Evolutionary conservation across 148 eudicot genomes (phyloP), one percentile per base, ranked within the genome.

Genomic region (Cornus kousa): DNA sequence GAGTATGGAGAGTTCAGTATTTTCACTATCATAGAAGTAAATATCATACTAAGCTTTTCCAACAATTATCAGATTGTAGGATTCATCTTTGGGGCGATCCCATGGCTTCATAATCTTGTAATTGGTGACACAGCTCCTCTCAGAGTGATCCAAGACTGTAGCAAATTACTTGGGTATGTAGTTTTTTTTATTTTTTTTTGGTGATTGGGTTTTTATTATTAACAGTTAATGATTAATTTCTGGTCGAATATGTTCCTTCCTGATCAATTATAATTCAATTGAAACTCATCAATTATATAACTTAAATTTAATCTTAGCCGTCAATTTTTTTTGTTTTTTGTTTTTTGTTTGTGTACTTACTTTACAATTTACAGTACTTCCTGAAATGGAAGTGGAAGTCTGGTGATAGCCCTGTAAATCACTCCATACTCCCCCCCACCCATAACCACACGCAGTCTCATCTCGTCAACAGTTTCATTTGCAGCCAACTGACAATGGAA

Each of bases 111-210:
- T 68, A 72, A 84, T 82, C 94, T 93, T 37, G 66, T 95, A 46
- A 81, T 95, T 14, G 96, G 96, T 62, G 93, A 89, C 9, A 31
- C 24, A 43, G 98, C 98, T 67, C 98, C 98, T 39, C 78, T 95
- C 53, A 88, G 87, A 70, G 96, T 95, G 74, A 86, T 95, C 46
- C 93, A 95, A 83, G 94, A 91, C 78, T 84, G 90, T 60, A 23
- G 90, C 74, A 80, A 80, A 77, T 72, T 95, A 82, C 93, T 95
- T 35, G 98, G 98, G 98, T 93, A 85, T 14, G 88, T 82, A 40
- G 48, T 67, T 14, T 39, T 35, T 9, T 39, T 55, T 46, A 13
- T 3, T 71, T 60, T 7, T 2, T 50, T 39, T 39, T 0, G 43
- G 43, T 7, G 1, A 1, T 4, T 4, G 43, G 0, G 43, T 39